phyloP scores from a whole-genome alignment of 805 yeast genomes.

The Priceomyces melissophilus region DNA sequence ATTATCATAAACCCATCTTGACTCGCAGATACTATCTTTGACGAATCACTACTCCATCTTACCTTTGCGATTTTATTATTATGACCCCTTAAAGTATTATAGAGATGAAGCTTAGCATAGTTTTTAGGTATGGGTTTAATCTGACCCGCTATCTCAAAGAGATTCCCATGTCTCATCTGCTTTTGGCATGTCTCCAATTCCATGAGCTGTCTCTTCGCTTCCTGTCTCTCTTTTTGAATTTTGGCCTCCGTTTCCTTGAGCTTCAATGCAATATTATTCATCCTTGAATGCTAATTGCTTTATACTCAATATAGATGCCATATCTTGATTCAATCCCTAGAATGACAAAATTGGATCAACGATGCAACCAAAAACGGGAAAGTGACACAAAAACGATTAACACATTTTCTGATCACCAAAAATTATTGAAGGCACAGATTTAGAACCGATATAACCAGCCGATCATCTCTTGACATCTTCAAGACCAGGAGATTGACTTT shows the following conservation, averaged over 20 bases:
- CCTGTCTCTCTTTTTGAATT: conserved; percentile 35
- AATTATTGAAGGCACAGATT: too few relatives aligned
- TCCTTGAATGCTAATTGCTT: too few relatives aligned
- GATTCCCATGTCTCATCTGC: conserved; percentile 43
- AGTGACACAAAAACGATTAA: conserved; percentile 8
- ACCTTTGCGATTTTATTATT: conserved; percentile 67
- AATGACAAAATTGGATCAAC: too few relatives aligned
- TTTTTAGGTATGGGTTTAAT: conserved; percentile 31
- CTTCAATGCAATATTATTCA: too few relatives aligned
- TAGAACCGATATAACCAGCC: too few relatives aligned
- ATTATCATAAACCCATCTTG: conserved; percentile 83
- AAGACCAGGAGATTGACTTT: conserved; percentile 25
- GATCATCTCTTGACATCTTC: conserved; percentile 4
- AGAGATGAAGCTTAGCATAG: conserved; percentile 25
- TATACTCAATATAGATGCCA: too few relatives aligned
- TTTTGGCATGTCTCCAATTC: conserved; percentile 46
- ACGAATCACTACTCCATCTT: conserved; percentile 66
- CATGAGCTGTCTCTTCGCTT: conserved; percentile 45
- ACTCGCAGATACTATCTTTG: conserved; percentile 63
- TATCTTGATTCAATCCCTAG: too few relatives aligned
- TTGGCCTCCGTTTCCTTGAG: conserved; percentile 7
- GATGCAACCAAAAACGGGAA: background rate
- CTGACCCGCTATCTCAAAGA: conserved; percentile 34
- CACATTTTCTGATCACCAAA: conserved; percentile 1
- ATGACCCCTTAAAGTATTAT: conserved; percentile 56